Conservation (phyloP, 805 yeast genomes). For the Wickerhamiella occidentalis region DNA sequence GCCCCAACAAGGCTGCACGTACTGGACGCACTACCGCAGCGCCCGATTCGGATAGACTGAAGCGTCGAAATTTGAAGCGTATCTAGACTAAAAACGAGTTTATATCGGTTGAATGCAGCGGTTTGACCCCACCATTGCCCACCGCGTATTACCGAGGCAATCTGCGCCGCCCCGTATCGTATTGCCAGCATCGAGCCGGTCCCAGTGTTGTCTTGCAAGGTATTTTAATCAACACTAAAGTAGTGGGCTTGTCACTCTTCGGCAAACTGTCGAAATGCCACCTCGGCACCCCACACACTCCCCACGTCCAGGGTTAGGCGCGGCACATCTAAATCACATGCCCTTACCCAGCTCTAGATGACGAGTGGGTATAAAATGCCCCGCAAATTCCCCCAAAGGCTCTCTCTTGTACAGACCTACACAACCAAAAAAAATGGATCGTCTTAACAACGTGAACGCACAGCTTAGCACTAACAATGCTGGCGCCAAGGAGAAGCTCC, state of each 20-base stretch:
- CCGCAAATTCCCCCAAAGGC: not conserved
- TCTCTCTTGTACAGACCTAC: not conserved
- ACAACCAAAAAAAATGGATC: conserved; percentile 23
- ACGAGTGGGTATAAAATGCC: not conserved
- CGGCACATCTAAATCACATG: not conserved
- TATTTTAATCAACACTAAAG: no score
- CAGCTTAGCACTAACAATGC: conserved; percentile 26
- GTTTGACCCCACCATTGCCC: not conserved
- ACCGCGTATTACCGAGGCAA: not conserved
- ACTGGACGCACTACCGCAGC: no score
- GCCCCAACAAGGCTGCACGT: not conserved
- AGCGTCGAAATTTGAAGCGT: not conserved
- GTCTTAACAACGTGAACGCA: conserved; percentile 25
- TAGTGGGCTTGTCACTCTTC: not conserved
- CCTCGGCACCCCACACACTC: conserved; percentile 5
- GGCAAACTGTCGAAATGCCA: not conserved
- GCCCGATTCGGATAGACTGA: not conserved
- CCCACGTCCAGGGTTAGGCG: conserved; percentile 10
- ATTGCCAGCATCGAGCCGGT: not conserved
- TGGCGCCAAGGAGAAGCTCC: conserved; percentile 28
- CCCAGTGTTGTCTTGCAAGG: no score
- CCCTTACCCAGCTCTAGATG: conserved; percentile 1
- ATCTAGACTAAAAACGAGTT: not conserved
- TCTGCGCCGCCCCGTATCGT: not conserved
- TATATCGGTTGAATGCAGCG: not conserved